phyloP scores from a whole-genome alignment of 2,329 filamentous ascomycete species.

The Daldinia eschscholtzii region DNA sequence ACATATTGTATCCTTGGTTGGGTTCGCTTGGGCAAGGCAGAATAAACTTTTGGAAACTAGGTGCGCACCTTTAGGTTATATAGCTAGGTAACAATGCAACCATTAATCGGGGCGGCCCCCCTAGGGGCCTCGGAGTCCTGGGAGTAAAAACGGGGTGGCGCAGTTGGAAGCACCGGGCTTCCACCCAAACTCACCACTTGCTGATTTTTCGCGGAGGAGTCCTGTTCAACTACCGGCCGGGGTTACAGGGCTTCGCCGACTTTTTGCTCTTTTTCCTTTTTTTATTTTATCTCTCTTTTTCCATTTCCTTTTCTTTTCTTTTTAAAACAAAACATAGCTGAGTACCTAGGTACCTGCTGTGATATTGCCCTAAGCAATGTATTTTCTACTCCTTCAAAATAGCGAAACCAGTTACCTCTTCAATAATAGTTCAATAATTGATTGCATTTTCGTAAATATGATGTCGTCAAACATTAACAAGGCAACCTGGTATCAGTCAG shows the following conservation, averaged over 20 bases:
- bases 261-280: neutral
- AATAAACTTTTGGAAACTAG: neutral
- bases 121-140: conserved; percentile 1
- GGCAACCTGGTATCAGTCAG: too few relatives aligned
- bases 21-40: neutral
- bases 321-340: too few relatives aligned
- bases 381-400: too few relatives aligned
- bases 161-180: conserved; percentile 8
- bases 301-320: neutral
- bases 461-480: too few relatives aligned
- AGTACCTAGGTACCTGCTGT: too few relatives aligned
- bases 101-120: conserved; percentile 3
- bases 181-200: neutral
- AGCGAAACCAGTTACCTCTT: too few relatives aligned
- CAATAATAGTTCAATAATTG: too few relatives aligned
- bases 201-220: neutral
- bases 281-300: neutral
- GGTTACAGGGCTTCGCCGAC: neutral
- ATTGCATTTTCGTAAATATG: too few relatives aligned
- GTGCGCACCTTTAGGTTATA: neutral
- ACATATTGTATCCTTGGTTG: neutral
- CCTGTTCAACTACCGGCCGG: neutral
- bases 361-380: too few relatives aligned
- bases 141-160: conserved; percentile 4
- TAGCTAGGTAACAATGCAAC: neutral